A percentile compares a stretch with the other conserved stretches of the same genome.
phyloP scores from a whole-genome alignment of 2,329 filamentous ascomycete species.

The Akanthomyces dipterigenus region DNA sequence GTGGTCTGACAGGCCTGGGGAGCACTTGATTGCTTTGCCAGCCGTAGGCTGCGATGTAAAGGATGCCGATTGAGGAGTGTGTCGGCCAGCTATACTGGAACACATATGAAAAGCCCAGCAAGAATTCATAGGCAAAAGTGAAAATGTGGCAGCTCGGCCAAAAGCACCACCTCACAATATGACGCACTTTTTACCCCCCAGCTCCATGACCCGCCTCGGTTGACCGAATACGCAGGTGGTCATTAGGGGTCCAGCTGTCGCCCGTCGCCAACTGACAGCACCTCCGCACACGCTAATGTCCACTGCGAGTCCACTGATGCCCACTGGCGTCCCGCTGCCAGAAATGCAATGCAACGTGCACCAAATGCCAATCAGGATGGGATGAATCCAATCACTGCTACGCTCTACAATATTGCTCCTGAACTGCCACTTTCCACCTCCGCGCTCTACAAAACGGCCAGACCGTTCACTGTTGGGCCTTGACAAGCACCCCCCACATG shows the following conservation, averaged over 20 bases:
- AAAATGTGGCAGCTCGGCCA: neutral
- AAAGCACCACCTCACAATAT: neutral
- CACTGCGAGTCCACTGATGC: neutral
- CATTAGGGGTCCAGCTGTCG: neutral
- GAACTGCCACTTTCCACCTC: neutral
- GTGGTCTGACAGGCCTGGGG: neutral
- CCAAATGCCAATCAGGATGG: neutral
- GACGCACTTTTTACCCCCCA: neutral
- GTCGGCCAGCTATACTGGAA: neutral
- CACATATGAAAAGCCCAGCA: neutral
- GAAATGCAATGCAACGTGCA: neutral
- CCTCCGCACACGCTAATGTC: no score
- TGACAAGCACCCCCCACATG: slow-evolving; percentile 25
- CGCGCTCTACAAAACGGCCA: neutral
- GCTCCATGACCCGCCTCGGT: neutral
- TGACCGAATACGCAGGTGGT: neutral
- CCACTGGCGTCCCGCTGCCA: neutral
- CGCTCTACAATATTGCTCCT: neutral
- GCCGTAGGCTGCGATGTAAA: no score
- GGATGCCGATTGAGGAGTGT: neutral
- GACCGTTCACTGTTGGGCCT: slow-evolving; percentile 8
- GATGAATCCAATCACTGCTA: neutral
- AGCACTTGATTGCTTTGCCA: neutral
- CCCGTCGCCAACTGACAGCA: no score
- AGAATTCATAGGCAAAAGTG: no score